These are phyloP conservation scores for Stylosanthes scabra DNA, from an alignment of 331 rosid species.

Conservation along the genomic window DNA sequence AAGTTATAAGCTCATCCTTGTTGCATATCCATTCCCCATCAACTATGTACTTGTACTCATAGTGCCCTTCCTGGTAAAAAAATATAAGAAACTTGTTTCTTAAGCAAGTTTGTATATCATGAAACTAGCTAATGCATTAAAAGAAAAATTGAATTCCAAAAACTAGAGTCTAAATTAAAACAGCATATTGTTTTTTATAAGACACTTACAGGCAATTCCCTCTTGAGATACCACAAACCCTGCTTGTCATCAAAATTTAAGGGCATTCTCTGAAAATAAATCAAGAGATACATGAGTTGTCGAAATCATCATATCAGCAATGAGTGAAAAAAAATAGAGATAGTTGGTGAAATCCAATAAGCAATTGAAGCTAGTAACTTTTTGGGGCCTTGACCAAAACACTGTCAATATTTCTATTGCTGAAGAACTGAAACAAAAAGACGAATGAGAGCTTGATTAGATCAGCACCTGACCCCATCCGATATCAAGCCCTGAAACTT, in stretches of 20 bases:
- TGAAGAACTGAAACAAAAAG: slow-evolving; percentile 23
- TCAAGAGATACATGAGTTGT: slow-evolving; percentile 29
- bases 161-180: not conserved
- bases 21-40: slow-evolving; percentile 84
- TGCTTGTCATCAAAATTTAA: slow-evolving; percentile 59
- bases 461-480: slow-evolving; percentile 99
- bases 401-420: slow-evolving; percentile 1
- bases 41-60: slow-evolving; percentile 90
- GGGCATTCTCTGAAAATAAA: slow-evolving; percentile 75
- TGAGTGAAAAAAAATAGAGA: not conserved
- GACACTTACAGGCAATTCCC: slow-evolving; percentile 83
- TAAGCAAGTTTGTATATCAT: not conserved
- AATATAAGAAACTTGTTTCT: slow-evolving; percentile 22
- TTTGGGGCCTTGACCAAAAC: not conserved
- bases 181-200: not conserved
- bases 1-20: slow-evolving; percentile 53
- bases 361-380: not conserved
- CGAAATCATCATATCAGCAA: slow-evolving; percentile 1
- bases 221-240: slow-evolving; percentile 73
- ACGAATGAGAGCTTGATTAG: slow-evolving; percentile 21
- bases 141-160: not conserved
- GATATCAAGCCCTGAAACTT: slow-evolving; percentile 91
- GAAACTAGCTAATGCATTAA: slow-evolving; percentile 28
- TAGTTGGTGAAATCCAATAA: slow-evolving; percentile 16
- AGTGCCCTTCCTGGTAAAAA: slow-evolving; percentile 81